Evolutionary conservation across 805 yeast species (phyloP).

Genomic region (Wickerhamomyces canadensis): DNA sequence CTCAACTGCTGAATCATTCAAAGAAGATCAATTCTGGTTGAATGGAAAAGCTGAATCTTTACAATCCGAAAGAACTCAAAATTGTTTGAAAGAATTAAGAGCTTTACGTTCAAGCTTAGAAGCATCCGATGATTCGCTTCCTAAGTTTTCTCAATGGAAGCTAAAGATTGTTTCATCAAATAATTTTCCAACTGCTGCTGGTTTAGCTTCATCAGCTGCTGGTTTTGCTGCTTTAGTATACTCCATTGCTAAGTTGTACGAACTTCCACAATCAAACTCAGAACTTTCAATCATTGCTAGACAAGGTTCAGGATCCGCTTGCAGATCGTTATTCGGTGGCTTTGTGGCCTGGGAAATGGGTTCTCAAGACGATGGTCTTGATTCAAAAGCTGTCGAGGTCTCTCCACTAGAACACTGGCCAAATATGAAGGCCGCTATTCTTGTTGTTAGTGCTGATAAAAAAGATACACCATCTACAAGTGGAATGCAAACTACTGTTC

Average conservation of each 20-base stretch:
- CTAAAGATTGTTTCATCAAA: slow-evolving; percentile 86
- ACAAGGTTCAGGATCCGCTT: slow-evolving; percentile 98
- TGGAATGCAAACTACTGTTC: slow-evolving; percentile 95
- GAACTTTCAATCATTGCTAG: slow-evolving; percentile 92
- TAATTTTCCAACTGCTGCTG: slow-evolving; percentile 99
- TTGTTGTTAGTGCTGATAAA: slow-evolving; percentile 89
- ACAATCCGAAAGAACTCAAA: slow-evolving; percentile 54
- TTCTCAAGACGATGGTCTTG: slow-evolving; percentile 62
- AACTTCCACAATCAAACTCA: slow-evolving; percentile 78
- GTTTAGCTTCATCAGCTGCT: slow-evolving; percentile 96
- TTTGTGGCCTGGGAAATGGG: slow-evolving; percentile 99
- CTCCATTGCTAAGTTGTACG: slow-evolving; percentile 79
- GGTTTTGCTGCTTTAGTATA: slow-evolving; percentile 95
- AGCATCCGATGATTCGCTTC: slow-evolving; percentile 41
- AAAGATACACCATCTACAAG: slow-evolving; percentile 93
- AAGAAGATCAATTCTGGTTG: slow-evolving; percentile 69
- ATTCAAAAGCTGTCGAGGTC: slow-evolving; percentile 89
- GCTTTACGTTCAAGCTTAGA: slow-evolving; percentile 60
- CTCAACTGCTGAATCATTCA: slow-evolving; percentile 52
- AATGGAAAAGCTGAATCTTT: slow-evolving; percentile 81
- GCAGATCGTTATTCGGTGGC: slow-evolving; percentile 95
- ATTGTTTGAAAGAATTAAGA: slow-evolving; percentile 75
- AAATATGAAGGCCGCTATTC: slow-evolving; percentile 81
- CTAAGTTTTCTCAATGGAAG: slow-evolving; percentile 56
- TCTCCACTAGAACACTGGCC: slow-evolving; percentile 90